These are phyloP conservation scores for Phytophthora sp. DNA, from an alignment of 352 stramenopile genomes.

Conservation along the genomic window DNA sequence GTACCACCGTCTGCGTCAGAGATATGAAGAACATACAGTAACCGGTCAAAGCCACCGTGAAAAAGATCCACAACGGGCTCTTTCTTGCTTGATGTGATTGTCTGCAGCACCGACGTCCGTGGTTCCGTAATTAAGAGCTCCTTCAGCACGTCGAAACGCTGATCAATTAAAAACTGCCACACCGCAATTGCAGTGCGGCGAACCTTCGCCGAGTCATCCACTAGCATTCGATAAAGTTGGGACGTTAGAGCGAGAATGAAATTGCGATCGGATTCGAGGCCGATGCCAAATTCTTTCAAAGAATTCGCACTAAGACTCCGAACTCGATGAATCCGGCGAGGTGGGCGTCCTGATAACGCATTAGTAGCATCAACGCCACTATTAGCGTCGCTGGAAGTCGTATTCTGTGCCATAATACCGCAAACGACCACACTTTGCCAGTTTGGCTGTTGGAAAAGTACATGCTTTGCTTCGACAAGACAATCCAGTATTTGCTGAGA, in stretches of 20 bases:
- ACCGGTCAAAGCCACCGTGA: slow-evolving; percentile 71
- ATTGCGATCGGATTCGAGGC: slow-evolving; percentile 69
- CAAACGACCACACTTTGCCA: slow-evolving; percentile 68
- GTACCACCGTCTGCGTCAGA: neutral
- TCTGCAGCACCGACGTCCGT: slow-evolving; percentile 66
- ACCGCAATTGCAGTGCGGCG: slow-evolving; percentile 55
- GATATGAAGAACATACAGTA: slow-evolving; percentile 46
- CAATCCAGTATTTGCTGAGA: slow-evolving; percentile 46
- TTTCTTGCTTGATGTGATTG: slow-evolving; percentile 77
- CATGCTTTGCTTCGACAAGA: slow-evolving; percentile 52
- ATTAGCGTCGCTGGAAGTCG: slow-evolving; percentile 4
- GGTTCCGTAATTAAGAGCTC: slow-evolving; percentile 80
- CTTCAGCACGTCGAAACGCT: slow-evolving; percentile 72
- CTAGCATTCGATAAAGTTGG: slow-evolving; percentile 66
- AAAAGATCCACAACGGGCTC: slow-evolving; percentile 73
- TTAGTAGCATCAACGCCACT: slow-evolving; percentile 11
- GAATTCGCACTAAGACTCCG: slow-evolving; percentile 49
- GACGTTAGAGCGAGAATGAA: slow-evolving; percentile 71
- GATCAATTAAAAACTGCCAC: slow-evolving; percentile 81
- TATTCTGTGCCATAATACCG: slow-evolving; percentile 26
- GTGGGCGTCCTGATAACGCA: slow-evolving; percentile 4
- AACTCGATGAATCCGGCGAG: slow-evolving; percentile 48
- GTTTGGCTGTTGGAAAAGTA: slow-evolving; percentile 72
- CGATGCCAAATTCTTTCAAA: slow-evolving; percentile 75
- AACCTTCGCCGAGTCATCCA: slow-evolving; percentile 58